A percentile compares a stretch with the other conserved stretches of the same genome.
Conservation (phyloP, 768 basidiomycete genomes). For the Russula compacta region DNA sequence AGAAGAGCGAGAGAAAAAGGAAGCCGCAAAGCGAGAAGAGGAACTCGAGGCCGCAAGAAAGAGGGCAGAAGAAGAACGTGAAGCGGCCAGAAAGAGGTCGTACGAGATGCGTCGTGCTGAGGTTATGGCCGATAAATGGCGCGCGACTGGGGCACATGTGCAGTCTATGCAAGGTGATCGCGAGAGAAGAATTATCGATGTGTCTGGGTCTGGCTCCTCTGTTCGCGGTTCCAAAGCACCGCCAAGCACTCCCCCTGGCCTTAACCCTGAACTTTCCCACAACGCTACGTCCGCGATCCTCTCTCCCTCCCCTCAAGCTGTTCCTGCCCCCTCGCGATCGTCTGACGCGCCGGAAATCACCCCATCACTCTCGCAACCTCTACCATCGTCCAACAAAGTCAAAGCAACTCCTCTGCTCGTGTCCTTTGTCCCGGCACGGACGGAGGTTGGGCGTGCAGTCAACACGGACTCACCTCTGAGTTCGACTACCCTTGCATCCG, state of each 20-base stretch:
- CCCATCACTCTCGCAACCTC: background rate
- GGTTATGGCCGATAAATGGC: conserved; percentile 1
- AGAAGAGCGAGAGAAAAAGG: conserved; percentile 8
- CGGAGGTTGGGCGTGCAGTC: conserved; percentile 13
- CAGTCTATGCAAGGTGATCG: conserved; percentile 8
- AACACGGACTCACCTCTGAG: conserved; percentile 15
- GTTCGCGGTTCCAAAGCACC: background rate
- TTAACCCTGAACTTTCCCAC: background rate
- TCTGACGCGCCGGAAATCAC: background rate
- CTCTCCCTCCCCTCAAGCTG: background rate
- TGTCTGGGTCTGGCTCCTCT: background rate
- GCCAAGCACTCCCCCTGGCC: background rate
- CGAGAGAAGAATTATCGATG: background rate
- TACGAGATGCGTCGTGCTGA: conserved; percentile 7
- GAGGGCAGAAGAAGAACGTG: background rate
- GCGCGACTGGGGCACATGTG: background rate
- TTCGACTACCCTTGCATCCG: conserved; percentile 15
- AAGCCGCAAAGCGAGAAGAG: conserved; percentile 3
- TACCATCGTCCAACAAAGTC: background rate
- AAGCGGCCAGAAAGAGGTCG: background rate
- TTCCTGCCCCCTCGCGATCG: background rate
- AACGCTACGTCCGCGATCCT: background rate
- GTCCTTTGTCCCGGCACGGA: conserved; percentile 13
- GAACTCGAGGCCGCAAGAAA: background rate
- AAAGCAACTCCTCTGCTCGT: background rate